Evolutionary conservation across 208 protist species (phyloP).

Genomic region (Hexamita inflata): DNA sequence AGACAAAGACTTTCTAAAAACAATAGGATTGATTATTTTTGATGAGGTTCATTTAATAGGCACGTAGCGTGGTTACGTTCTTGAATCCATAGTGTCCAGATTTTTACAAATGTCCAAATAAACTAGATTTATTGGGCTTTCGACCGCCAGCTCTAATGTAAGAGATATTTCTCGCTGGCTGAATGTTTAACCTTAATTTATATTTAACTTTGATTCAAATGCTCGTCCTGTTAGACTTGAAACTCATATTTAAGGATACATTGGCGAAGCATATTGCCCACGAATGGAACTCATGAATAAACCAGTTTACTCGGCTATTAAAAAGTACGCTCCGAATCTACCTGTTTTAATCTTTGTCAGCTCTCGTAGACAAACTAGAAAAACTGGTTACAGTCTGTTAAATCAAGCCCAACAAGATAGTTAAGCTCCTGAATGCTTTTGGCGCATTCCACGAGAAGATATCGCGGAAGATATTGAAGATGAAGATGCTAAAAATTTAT

Average conservation of each 20-base stretch:
- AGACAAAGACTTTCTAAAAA: conserved; percentile 69
- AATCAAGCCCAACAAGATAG: conserved; percentile 67
- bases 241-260: conserved; percentile 72
- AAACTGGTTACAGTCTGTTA: conserved; percentile 94
- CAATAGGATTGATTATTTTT: conserved; percentile 81
- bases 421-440: conserved; percentile 70
- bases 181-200: conserved; percentile 62
- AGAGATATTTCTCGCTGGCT: conserved; percentile 90
- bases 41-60: conserved; percentile 98
- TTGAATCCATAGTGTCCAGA: conserved; percentile 79
- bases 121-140: conserved; percentile 89
- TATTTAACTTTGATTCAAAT: conserved; percentile 93
- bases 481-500: conserved; percentile 63
- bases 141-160: conserved; percentile 94
- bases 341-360: conserved; percentile 96
- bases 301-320: conserved; percentile 85
- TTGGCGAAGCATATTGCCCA: conserved; percentile 86
- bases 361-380: conserved; percentile 84
- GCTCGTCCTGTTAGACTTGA: conserved; percentile 90
- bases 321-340: conserved; percentile 61
- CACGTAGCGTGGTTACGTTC: conserved; percentile 86
- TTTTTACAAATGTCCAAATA: conserved; percentile 63
- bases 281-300: conserved; percentile 99
- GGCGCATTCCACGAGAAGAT: conserved; percentile 30
- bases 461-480: conserved; percentile 59